Percentiles rank a stretch among this genome's conserved stretches.
phyloP scores from a whole-genome alignment of 768 basidiomycete species.

The Panus rudis region DNA sequence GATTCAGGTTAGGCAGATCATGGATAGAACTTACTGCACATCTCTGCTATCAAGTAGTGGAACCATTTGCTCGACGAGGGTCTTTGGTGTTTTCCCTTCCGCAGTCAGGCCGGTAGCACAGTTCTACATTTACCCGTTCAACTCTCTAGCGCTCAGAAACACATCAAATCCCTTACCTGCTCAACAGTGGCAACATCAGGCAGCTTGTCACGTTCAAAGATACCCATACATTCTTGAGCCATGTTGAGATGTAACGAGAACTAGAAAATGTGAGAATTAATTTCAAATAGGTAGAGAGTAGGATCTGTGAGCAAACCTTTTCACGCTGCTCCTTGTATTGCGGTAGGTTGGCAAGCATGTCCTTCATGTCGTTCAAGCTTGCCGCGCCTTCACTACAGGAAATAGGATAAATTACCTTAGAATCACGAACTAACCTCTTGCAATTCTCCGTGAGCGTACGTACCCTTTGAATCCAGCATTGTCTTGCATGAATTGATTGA shows the following conservation, averaged over 20 bases:
- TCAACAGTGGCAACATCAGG: conserved; percentile 82
- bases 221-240: conserved; percentile 95
- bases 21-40: conserved; percentile 63
- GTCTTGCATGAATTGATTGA: conserved; percentile 89
- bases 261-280: conserved; percentile 30
- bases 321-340: conserved; percentile 95
- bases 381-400: conserved; percentile 63
- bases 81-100: conserved; percentile 93
- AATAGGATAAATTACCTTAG: not conserved
- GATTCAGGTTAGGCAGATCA: not conserved
- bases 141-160: not conserved
- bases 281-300: not conserved
- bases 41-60: conserved; percentile 85
- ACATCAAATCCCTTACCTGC: conserved; percentile 46
- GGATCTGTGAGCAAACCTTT: conserved; percentile 46
- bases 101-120: conserved; percentile 90
- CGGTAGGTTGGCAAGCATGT: conserved; percentile 92
- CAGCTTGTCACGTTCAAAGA: conserved; percentile 86
- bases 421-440: not conserved
- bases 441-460: conserved; percentile 14
- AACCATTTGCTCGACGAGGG: conserved; percentile 97
- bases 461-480: conserved; percentile 93
- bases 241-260: conserved; percentile 96
- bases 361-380: conserved; percentile 96
- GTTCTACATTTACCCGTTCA: conserved; percentile 44